A percentile compares a stretch with the other conserved stretches of the same genome.
These are phyloP conservation scores for Neostapfia colusana DNA, from an alignment of 176 grass and related monocot genomes.

Conservation along the genomic window DNA sequence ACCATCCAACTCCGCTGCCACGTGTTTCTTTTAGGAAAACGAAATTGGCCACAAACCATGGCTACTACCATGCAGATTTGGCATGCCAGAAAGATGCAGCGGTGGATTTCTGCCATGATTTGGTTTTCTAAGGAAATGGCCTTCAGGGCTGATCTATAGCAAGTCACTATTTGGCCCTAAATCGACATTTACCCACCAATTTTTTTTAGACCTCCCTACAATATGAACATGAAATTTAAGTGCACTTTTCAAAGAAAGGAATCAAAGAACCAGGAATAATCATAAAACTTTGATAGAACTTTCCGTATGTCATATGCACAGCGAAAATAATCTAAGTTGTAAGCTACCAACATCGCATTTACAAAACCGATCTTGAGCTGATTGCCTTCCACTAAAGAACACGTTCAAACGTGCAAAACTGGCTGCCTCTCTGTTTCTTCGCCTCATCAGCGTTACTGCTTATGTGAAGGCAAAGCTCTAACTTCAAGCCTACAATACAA, in stretches of 20 bases:
- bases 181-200: no score
- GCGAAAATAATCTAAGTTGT: background rate
- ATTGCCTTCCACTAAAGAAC: background rate
- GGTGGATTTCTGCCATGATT: no score
- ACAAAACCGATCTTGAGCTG: background rate
- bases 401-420: constrained; percentile 1
- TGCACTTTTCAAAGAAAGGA: background rate
- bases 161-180: no score
- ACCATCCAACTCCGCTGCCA: no score
- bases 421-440: background rate
- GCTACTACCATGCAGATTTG: no score
- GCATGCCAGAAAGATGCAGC: no score
- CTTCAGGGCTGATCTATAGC: no score
- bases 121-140: no score
- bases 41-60: no score
- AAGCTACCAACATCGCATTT: constrained; percentile 8
- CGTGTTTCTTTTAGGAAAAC: no score
- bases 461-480: background rate
- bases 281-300: background rate
- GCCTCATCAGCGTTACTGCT: background rate
- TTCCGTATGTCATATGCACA: background rate
- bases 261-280: background rate
- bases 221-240: background rate
- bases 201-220: background rate
- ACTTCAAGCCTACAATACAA: background rate